Evolutionary conservation across 179 eudicot genomes (phyloP).

Genomic region (Patellifolia procumbens): DNA sequence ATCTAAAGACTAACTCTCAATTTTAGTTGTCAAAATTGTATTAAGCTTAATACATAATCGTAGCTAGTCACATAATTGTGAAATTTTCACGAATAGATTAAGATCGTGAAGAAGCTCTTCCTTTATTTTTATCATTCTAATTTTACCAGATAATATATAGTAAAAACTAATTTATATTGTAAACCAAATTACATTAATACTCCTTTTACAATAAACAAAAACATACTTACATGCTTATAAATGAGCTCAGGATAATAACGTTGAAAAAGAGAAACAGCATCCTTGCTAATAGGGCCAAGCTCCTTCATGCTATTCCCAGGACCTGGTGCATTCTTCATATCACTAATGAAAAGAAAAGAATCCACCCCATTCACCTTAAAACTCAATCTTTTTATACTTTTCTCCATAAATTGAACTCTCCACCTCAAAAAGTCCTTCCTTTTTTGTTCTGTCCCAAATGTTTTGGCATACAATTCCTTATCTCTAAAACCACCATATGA

Average conservation of each 20-base stretch:
- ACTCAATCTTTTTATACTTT: conserved; percentile 44
- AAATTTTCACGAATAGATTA: no score
- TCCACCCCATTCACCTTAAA: conserved; percentile 51
- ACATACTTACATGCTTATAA: conserved; percentile 54
- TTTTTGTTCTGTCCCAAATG: conserved; percentile 43
- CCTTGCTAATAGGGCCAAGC: conserved; percentile 49
- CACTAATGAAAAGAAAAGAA: conserved; percentile 60
- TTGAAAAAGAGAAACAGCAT: conserved; percentile 47
- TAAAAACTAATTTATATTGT: no score
- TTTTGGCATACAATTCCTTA: conserved; percentile 35
- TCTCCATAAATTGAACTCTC: conserved; percentile 71
- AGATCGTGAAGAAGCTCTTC: no score
- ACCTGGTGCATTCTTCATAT: conserved; percentile 65
- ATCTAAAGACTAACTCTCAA: no score
- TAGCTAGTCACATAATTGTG: no score
- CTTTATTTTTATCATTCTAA: no score
- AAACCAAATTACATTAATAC: no score
- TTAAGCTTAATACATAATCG: no score
- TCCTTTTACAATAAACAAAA: no score
- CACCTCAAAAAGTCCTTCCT: conserved; percentile 58
- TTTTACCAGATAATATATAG: no score
- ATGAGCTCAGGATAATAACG: conserved; percentile 77
- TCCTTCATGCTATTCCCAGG: conserved; percentile 51
- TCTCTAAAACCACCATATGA: conserved; percentile 48
- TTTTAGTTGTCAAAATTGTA: no score